Evolutionary conservation across 805 yeast genomes (phyloP).

Genomic region (Ogataea degrootiae): DNA sequence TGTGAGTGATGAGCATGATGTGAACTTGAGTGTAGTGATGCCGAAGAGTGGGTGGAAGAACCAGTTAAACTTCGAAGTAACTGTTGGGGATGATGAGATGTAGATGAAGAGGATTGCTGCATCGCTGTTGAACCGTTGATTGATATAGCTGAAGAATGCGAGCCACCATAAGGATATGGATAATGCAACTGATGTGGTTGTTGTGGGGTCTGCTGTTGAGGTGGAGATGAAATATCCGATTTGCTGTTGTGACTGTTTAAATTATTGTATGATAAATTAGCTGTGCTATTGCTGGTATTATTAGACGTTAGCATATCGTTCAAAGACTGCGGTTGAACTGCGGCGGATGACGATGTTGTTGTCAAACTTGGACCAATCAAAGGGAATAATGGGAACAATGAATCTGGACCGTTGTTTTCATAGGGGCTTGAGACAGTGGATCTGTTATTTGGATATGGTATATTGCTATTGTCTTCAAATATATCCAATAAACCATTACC

Average conservation of each 20-base stretch:
- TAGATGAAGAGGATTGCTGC: not conserved
- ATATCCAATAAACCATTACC: conserved; percentile 30
- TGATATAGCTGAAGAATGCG: not conserved
- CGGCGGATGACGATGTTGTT: conserved; percentile 12
- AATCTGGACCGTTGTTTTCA: conserved; percentile 24
- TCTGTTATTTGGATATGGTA: conserved; percentile 5
- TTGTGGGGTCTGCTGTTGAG: conserved; percentile 6
- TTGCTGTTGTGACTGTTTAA: conserved; percentile 18
- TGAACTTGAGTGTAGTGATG: conserved; percentile 4
- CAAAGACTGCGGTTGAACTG: conserved; percentile 5
- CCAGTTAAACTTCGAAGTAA: conserved; percentile 24
- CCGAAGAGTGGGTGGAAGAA: conserved; percentile 24
- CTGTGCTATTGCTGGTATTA: conserved; percentile 1
- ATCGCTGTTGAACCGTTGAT: not conserved
- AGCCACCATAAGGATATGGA: not conserved
- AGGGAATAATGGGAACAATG: conserved; percentile 30
- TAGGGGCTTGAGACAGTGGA: conserved; percentile 15
- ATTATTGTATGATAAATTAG: conserved; percentile 19
- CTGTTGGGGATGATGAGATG: conserved; percentile 3
- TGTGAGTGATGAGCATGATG: conserved; percentile 9
- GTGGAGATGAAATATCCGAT: not conserved
- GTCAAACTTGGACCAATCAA: conserved; percentile 28
- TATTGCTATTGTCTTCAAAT: conserved; percentile 18
- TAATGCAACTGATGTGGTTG: conserved; percentile 6
- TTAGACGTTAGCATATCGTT: conserved; percentile 11